Conservation (phyloP, 257 asterid species). For the Scutellaria galericulata region DNA sequence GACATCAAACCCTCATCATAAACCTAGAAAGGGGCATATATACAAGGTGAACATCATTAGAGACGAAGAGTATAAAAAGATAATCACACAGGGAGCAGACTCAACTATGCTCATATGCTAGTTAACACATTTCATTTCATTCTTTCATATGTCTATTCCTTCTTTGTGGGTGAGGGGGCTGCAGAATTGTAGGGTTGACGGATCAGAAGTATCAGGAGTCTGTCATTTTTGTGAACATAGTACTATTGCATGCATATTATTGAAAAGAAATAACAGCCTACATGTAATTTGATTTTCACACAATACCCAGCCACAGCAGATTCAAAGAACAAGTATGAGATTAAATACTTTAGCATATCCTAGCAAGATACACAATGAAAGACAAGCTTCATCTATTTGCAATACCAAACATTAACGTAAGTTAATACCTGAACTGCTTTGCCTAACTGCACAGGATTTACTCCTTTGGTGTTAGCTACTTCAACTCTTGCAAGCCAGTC, state of each 20-base stretch:
- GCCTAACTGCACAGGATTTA: constrained; percentile 45
- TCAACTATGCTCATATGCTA: constrained; percentile 12
- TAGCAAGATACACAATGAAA: constrained; percentile 3
- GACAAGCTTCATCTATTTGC: background rate
- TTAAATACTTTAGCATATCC: background rate
- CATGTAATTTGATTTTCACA: background rate
- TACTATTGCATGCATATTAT: background rate
- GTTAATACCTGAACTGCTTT: constrained; percentile 69
- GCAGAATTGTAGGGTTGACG: background rate
- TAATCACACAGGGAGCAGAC: constrained; percentile 8
- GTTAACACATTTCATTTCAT: background rate
- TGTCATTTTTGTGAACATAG: background rate
- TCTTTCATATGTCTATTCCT: background rate
- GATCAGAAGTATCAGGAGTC: background rate
- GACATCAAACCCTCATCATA: constrained; percentile 71
- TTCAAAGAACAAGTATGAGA: background rate
- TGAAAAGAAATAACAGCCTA: background rate
- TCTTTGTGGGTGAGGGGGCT: background rate
- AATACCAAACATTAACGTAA: background rate
- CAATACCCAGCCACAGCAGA: constrained; percentile 3
- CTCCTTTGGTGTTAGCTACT: constrained; percentile 41
- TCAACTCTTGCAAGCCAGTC: constrained; percentile 89
- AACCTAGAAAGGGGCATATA: constrained; percentile 53
- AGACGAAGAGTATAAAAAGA: background rate
- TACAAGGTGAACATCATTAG: constrained; percentile 30